Base-by-base conservation (phyloP, 2,329 filamentous ascomycete genomes). In the Sphaerostilbella broomeana region DNA sequence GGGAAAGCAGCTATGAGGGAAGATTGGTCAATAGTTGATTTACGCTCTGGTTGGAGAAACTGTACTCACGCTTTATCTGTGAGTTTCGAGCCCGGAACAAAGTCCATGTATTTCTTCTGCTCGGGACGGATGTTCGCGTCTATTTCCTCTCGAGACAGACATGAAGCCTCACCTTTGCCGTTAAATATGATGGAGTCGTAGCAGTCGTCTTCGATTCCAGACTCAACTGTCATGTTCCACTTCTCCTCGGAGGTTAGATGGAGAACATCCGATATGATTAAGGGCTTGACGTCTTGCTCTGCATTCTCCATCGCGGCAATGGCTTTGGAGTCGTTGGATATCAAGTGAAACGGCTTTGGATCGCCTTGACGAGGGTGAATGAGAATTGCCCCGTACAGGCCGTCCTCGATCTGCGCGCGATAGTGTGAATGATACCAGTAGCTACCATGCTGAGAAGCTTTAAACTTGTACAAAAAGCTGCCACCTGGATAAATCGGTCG, bases 381-480 rank as follows among this genome's bases (percentile, higher is more conserved):
- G 8, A 72, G 51, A 1, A 81, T 70, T 3, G 75, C 58, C 0
- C 77, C 78, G 35, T 70, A 75, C 9, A 78, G 57, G 0, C 79
- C 79, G 47, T 82, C 77, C 42, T 77, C 70, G 11, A 81, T 63
- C 44, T 79, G 75, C 2, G 67, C 67, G 2, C 62, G 58, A 17
- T 65, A 63, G 49, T 81, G 77, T 0, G 73, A 68, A 56, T 81
- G 77, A 47, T 81, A 81, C 64, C 72, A 79, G 56, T 75, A 77
- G 28, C 68, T 70, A 3, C 78, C 78, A 47, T 74, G 70, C 39
- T 76, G 68, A 0, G 62, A 64, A 0, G 76, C 75, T n/a, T 59
- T 66, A 62, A 72, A 81, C 21, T 59, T 61, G 50, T 81, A 76
- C 0, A 63, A 60, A 48, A 72, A 81, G 19, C 54, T 62, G 3